These are phyloP conservation scores for Martensiomyces pterosporus DNA, from an alignment of 192 early-diverging fungal genomes.

Conservation along the genomic window DNA sequence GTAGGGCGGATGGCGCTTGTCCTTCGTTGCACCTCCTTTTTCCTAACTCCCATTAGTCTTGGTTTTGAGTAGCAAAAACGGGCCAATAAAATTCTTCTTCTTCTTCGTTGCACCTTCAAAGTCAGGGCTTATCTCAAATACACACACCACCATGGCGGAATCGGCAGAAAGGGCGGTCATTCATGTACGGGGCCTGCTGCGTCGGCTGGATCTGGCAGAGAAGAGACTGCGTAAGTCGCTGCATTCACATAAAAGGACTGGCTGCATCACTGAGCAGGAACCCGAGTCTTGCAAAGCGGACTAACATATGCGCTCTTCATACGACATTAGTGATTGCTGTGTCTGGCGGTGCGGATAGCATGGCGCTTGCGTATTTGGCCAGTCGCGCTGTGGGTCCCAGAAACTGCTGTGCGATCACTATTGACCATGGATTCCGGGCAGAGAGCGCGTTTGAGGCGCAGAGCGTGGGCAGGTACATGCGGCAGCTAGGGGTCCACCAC, in stretches of 20 bases:
- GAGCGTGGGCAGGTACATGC: constrained; percentile 23
- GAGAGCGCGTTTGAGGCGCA: constrained; percentile 37
- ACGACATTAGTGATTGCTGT: constrained; percentile 30
- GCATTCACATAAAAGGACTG: too few relatives aligned
- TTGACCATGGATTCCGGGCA: constrained; percentile 43
- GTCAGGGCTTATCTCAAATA: background rate
- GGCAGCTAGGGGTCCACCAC: constrained; percentile 28
- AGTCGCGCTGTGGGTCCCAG: constrained; percentile 14
- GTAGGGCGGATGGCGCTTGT: too few relatives aligned
- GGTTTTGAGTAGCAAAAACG: too few relatives aligned
- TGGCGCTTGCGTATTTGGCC: constrained; percentile 46
- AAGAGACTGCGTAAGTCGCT: constrained; percentile 25
- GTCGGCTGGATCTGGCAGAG: constrained; percentile 15
- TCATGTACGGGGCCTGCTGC: constrained; percentile 18
- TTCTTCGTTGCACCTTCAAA: background rate
- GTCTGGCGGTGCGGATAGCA: constrained; percentile 50
- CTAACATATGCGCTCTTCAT: background rate
- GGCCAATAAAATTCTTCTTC: too few relatives aligned
- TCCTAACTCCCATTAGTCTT: too few relatives aligned
- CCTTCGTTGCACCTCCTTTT: too few relatives aligned
- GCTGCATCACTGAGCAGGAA: too few relatives aligned
- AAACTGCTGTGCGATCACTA: constrained; percentile 37
- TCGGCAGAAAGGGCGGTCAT: constrained; percentile 1
- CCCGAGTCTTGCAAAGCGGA: background rate
- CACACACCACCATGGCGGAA: background rate